These are phyloP conservation scores for Akebia trifoliata DNA, from an alignment of 164 flowering plant species.

Conservation along the genomic window DNA sequence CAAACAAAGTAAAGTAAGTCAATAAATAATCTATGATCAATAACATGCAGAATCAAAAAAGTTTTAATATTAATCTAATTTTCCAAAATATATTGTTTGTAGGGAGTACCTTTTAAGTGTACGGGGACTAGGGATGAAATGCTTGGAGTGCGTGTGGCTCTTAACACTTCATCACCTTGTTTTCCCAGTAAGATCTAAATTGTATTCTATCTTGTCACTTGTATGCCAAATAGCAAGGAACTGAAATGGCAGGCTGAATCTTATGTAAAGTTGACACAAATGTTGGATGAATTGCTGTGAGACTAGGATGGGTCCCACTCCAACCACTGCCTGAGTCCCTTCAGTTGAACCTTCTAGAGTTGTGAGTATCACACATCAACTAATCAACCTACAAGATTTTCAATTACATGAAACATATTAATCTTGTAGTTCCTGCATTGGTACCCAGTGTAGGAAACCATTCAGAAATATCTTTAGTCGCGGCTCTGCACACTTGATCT, in stretches of 20 bases:
- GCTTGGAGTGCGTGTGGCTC: conserved; percentile 95
- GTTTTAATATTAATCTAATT: not conserved
- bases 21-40: not conserved
- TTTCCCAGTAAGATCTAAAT: conserved; percentile 90
- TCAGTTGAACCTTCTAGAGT: conserved; percentile 66
- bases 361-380: conserved; percentile 52
- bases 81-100: conserved; percentile 10
- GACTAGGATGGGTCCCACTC: conserved; percentile 94
- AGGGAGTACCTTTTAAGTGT: conserved; percentile 88
- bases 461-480: conserved; percentile 91
- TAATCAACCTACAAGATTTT: conserved; percentile 27
- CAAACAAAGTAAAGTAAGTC: conserved; percentile 95
- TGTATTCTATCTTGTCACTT: too few species aligned
- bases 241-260: conserved; percentile 1
- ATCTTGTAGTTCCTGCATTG: conserved; percentile 26
- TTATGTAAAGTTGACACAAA: conserved; percentile 72
- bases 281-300: conserved; percentile 79
- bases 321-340: conserved; percentile 69
- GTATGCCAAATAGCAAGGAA: too few species aligned
- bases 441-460: conserved; percentile 60
- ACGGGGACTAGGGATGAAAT: conserved; percentile 86
- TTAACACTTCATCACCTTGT: conserved; percentile 94
- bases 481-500: conserved; percentile 66
- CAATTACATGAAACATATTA: too few species aligned
- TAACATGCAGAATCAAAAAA: not conserved